Evolutionary conservation across 2,329 filamentous ascomycete species (phyloP), one percentile per base, ranked within the genome.

Genomic region (Fusarium globosum): DNA sequence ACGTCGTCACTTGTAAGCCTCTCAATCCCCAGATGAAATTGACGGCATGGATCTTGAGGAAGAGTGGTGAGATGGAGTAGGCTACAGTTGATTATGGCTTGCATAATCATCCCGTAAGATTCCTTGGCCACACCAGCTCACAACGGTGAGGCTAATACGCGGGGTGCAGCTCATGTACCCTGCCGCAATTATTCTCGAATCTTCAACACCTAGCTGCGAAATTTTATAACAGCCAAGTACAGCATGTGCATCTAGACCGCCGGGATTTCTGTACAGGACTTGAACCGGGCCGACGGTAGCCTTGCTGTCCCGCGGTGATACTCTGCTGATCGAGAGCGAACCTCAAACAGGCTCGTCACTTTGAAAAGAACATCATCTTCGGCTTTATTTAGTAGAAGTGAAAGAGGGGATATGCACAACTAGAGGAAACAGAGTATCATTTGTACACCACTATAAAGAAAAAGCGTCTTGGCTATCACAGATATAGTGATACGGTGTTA

Each of bases 201-300:
- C 76, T 87, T 89, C 6, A 90, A 90, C 2, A 89, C 93, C 15
- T 85, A 90, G 16, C 89, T 88, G 11, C 83, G 90, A 12, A 89
- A 90, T 4, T 89, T 93, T 4, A 88, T 89, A 1, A 87, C 89
- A 1, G 90, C 89, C 41, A 77, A 87, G 48, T 76, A 69, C n/a
- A 80, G 76, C 61, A 84, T 86, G 80, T 81, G 82, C 49, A 83
- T 86, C 9, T 86, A 88, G 74, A 76, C 84, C 2, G 84, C 84
- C 36, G 83, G 83, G 33, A 84, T 87, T 87, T 83, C 86, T 45
- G 80, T 49, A 38, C 81, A 82, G 0, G 85, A 87, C 57, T 86
- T 88, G 55, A 88, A 87, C 75, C 83, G 86, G 26, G 78, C 82
- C 65, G 81, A 87, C 63, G 84, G 87, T 55, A 79, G 80, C 59